phyloP scores from a whole-genome alignment of 1,284 basidiomycete genomes.

The Cryptococcus hybrid region DNA sequence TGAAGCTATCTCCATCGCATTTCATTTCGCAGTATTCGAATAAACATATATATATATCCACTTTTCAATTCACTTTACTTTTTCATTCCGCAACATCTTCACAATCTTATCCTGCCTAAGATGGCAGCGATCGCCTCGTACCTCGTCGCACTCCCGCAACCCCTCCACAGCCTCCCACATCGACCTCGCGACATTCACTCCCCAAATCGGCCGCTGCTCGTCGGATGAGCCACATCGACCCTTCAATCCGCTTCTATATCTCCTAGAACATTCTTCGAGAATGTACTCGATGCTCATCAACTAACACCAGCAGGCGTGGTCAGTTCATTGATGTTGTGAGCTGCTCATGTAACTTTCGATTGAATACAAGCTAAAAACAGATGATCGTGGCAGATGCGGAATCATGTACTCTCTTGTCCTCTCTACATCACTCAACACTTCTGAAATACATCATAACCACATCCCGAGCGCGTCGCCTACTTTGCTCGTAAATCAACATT shows the following conservation, averaged over 20 bases:
- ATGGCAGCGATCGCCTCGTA: too few species aligned
- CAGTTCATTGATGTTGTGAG: constrained; percentile 25
- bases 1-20: too few species aligned
- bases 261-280: constrained; percentile 6
- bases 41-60: too few species aligned
- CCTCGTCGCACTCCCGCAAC: neutral
- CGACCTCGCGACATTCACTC: constrained; percentile 4
- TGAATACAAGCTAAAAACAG: neutral
- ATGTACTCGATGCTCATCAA: constrained; percentile 4
- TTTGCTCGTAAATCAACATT: constrained; percentile 78
- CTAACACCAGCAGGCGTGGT: constrained; percentile 15
- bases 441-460: constrained; percentile 53
- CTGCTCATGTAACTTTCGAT: constrained; percentile 1
- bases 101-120: too few species aligned
- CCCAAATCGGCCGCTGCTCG: constrained; percentile 19
- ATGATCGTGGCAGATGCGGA: constrained; percentile 24
- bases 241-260: constrained; percentile 15
- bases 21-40: too few species aligned
- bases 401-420: constrained; percentile 56
- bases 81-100: too few species aligned
- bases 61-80: too few species aligned
- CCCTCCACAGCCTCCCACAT: neutral
- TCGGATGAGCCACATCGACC: constrained; percentile 28
- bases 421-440: constrained; percentile 59
- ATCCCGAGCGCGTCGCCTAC: constrained; percentile 53